Evolutionary conservation across 2,329 filamentous ascomycete genomes (phyloP).

Genomic region (Acrodontium crateriforme): DNA sequence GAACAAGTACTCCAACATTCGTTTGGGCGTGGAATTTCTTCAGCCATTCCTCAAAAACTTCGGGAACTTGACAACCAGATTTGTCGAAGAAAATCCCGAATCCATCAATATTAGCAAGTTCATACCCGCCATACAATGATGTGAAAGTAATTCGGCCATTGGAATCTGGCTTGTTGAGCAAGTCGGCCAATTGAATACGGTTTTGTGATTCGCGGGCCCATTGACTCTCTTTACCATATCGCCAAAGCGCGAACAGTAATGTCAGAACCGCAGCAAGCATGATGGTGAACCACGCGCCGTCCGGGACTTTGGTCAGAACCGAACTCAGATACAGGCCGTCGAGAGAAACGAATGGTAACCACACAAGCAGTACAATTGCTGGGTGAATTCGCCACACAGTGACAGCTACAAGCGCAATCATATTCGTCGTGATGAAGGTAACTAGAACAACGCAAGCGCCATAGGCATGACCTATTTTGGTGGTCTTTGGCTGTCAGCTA

Average conservation of each 20-base stretch:
- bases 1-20: slow-evolving; percentile 13
- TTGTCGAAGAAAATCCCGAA: slow-evolving; percentile 70
- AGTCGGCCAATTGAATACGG: slow-evolving; percentile 36
- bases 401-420: slow-evolving; percentile 58
- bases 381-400: slow-evolving; percentile 55
- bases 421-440: slow-evolving; percentile 61
- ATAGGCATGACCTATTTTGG: slow-evolving; percentile 58
- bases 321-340: slow-evolving; percentile 58
- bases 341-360: slow-evolving; percentile 47
- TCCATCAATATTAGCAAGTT: slow-evolving; percentile 33
- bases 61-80: slow-evolving; percentile 35
- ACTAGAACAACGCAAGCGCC: slow-evolving; percentile 69
- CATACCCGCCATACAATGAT: slow-evolving; percentile 17
- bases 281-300: slow-evolving; percentile 67
- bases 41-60: slow-evolving; percentile 14
- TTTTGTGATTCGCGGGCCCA: slow-evolving; percentile 56
- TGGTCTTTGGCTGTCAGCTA: slow-evolving; percentile 37
- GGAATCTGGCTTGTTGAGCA: slow-evolving; percentile 23
- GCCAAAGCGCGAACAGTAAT: slow-evolving; percentile 56
- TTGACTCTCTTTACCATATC: slow-evolving; percentile 64
- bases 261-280: slow-evolving; percentile 48
- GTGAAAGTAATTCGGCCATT: slow-evolving; percentile 13
- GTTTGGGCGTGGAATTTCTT: slow-evolving; percentile 12
- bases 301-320: slow-evolving; percentile 56
- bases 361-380: slow-evolving; percentile 44